Evolutionary conservation across 2,329 filamentous ascomycete genomes (phyloP), one percentile per base, ranked within the genome.

Genomic region (Xylaria sp.): DNA sequence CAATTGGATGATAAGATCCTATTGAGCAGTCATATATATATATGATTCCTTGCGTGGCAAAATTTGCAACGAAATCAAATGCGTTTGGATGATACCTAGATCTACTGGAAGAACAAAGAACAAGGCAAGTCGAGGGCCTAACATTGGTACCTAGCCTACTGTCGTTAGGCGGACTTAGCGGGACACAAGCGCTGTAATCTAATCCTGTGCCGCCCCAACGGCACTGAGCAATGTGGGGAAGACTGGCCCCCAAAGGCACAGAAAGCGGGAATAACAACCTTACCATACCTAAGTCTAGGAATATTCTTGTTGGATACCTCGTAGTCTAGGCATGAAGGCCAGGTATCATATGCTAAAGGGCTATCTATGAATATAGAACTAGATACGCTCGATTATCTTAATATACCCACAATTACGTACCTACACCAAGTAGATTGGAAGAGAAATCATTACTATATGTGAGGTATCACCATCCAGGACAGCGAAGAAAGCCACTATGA

Each of bases 401-500:
- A n/a, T 44, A 13, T 42, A 32, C 16, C 21, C 37, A 42, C 37
- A 42, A 58, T 29, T 29, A 58, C 35, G 53, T 57, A 57, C 8
- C n/a, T 55, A 21, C 53, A 16, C 40, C 37, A n/a, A 40, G 48
- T 40, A 25, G 8, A n/a, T n/a, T n/a, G n/a, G n/a, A 40, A 10
- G 53, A 40, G 35, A 40, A 21, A 13, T 32, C 35, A 58, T 23
- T 42, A 58, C 35, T 6, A 8, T 21, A 44, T 12, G 2, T 25
- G 8, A 57, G 35, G 35, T 40, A 40, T 57, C 53, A 40, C 21
- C 53, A 25, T 23, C 51, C 23, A 3, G 13, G 53, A 10, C 50
- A 53, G 25, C 12, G 25, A 60, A 40, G 32, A 57, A 51, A 66
- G 55, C 51, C 42, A 51, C 35, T 32, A 69, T 69, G 66, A 69